Evolutionary conservation across 1,284 basidiomycete species (phyloP).

Genomic region (Exsudoporus floridanus): DNA sequence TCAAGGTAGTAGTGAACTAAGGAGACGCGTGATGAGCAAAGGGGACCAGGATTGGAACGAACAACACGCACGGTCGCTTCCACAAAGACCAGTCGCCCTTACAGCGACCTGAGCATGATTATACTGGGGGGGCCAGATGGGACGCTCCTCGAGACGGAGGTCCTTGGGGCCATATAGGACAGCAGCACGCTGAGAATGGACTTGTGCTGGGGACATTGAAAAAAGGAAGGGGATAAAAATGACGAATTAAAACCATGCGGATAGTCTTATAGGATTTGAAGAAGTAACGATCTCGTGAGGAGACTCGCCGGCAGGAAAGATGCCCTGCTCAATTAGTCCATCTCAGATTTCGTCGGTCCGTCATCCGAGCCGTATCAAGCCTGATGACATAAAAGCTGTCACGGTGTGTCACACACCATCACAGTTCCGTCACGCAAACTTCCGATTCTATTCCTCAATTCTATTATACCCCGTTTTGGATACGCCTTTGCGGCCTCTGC

Average conservation of each 20-base stretch:
- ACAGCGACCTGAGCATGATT: slow-evolving; percentile 75
- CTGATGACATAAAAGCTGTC: slow-evolving; percentile 35
- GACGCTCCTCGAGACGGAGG: slow-evolving; percentile 68
- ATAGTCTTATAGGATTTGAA: slow-evolving; percentile 37
- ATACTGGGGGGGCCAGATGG: slow-evolving; percentile 62
- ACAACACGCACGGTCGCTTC: slow-evolving; percentile 74
- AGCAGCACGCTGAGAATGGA: slow-evolving; percentile 57
- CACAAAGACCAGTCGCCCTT: slow-evolving; percentile 86
- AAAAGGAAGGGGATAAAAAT: slow-evolving; percentile 22
- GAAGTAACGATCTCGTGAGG: slow-evolving; percentile 34
- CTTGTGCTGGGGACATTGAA: slow-evolving; percentile 57
- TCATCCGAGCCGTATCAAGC: slow-evolving; percentile 25
- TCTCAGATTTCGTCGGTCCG: slow-evolving; percentile 31
- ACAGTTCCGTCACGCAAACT: slow-evolving; percentile 23
- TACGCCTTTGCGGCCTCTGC: slow-evolving; percentile 11
- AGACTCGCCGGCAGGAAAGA: slow-evolving; percentile 29
- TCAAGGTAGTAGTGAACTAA: slow-evolving; percentile 88
- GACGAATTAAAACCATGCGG: slow-evolving; percentile 27
- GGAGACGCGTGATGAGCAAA: slow-evolving; percentile 12
- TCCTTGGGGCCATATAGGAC: slow-evolving; percentile 74
- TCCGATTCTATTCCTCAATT: slow-evolving; percentile 28
- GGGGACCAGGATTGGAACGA: slow-evolving; percentile 1
- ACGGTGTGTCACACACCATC: slow-evolving; percentile 24
- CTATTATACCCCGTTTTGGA: slow-evolving; percentile 30
- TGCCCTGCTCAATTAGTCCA: slow-evolving; percentile 23